Conservation (phyloP, 106 monocot genomes). For the Allium fistulosum region DNA sequence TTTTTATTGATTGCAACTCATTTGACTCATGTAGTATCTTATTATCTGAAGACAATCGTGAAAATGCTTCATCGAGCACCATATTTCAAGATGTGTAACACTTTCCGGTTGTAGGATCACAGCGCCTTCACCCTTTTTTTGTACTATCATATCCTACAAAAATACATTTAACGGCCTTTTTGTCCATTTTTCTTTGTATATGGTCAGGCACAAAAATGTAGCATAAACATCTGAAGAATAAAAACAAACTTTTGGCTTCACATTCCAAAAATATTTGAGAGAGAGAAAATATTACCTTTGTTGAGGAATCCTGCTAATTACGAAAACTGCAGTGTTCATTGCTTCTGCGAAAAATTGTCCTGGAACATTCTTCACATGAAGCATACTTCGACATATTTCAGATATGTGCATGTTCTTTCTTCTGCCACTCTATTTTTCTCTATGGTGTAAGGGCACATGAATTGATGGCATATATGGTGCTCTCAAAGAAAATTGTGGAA, state of each 20-base stretch:
- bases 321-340: background rate
- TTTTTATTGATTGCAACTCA: too few species aligned
- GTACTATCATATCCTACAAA: background rate
- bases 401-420: too few species aligned
- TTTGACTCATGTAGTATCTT: too few species aligned
- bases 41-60: background rate
- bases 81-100: constrained; percentile 5
- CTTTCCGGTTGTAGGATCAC: background rate
- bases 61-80: background rate
- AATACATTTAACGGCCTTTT: background rate
- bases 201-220: background rate
- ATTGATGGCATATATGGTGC: too few species aligned
- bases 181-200: background rate
- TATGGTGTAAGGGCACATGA: too few species aligned
- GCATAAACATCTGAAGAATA: background rate
- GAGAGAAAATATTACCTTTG: background rate
- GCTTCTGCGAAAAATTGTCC: background rate
- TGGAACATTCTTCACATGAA: background rate
- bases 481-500: too few species aligned
- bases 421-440: too few species aligned
- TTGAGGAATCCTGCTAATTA: background rate
- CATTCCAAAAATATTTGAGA: background rate
- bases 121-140: constrained; percentile 7
- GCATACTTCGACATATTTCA: background rate
- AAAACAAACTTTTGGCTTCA: background rate